Evolutionary conservation across 257 asterid genomes (phyloP).

Genomic region (Dorcoceras hygrometricum): DNA sequence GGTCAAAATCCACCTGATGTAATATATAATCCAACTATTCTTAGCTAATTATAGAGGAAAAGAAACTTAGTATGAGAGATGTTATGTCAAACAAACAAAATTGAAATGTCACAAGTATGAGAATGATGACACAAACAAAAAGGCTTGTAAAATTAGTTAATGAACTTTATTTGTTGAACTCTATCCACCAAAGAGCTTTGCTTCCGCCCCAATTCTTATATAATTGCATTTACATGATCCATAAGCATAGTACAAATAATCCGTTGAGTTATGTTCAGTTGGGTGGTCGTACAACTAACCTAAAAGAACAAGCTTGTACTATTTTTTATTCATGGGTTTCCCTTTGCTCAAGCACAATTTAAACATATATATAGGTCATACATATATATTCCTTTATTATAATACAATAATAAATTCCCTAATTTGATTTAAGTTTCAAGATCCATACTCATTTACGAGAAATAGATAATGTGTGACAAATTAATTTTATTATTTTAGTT

Average conservation of each 20-base stretch:
- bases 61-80: too few relatives aligned
- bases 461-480: too few relatives aligned
- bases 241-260: neutral
- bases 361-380: neutral
- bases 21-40: too few relatives aligned
- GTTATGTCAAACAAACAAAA: too few relatives aligned
- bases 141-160: neutral
- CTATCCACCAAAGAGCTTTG: constrained; percentile 33
- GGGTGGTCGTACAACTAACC: constrained; percentile 19
- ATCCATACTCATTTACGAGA: neutral
- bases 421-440: neutral
- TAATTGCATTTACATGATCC: constrained; percentile 15
- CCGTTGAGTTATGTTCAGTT: neutral
- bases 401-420: constrained; percentile 1
- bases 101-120: too few relatives aligned
- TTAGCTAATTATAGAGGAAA: too few relatives aligned
- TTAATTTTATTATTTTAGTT: too few relatives aligned
- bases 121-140: neutral
- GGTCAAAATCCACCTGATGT: too few relatives aligned
- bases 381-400: neutral
- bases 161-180: constrained; percentile 37
- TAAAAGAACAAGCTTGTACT: constrained; percentile 12
- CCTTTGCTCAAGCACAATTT: neutral
- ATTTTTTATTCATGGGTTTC: constrained; percentile 9
- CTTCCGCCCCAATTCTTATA: constrained; percentile 2